Base-by-base conservation (phyloP, 257 asterid genomes). In the Capsicum pubescens region DNA sequence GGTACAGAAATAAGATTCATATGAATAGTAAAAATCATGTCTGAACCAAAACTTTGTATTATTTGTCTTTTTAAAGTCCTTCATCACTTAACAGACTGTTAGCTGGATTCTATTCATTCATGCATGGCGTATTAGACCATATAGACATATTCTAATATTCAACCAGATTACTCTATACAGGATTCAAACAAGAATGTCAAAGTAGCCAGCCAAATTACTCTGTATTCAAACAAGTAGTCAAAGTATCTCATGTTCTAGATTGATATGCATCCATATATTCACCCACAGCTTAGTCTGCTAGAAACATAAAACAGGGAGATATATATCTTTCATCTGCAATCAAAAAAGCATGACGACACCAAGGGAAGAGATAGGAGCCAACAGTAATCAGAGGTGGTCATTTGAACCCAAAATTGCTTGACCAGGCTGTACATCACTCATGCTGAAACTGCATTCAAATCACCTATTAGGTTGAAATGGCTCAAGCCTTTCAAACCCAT, bases 1-100 rank as follows among this genome's bases (percentile, higher is more conserved):
- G 79, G 16, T 71, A 71, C 16, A 71, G 57, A 71, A 44, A 46
- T 71, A n/a, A 71, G 17, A 44, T 71, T 71, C 57, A 71, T 71
- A 71, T 44, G 57, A 67, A 35, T 13, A 66, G 48, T 67, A 36
- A 14, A 63, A 68, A 14, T 36, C 76, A 36, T 36, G 76, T 68
- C 76, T 16, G 21, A 36, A 36, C 76, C 12, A 35, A 67, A 3
- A 12, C n/a, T 7, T 36, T 67, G 15, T 36, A 66, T 66, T 66
- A 14, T 7, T 67, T 42, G 10, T 67, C 52, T 0, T 35, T 67
- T 67, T 67, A 67, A 67, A 67, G 52, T 21, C 50, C 50, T 67
- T 67, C 74, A 36, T 48, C 74, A 14, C 74, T 7, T 35, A 35
- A 14, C 9, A 16, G 56, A 70, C 16, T 17, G 36, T 10, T n/a